Evolutionary conservation across 2,329 filamentous ascomycete genomes (phyloP).

Genomic region (Bertia moriformis): DNA sequence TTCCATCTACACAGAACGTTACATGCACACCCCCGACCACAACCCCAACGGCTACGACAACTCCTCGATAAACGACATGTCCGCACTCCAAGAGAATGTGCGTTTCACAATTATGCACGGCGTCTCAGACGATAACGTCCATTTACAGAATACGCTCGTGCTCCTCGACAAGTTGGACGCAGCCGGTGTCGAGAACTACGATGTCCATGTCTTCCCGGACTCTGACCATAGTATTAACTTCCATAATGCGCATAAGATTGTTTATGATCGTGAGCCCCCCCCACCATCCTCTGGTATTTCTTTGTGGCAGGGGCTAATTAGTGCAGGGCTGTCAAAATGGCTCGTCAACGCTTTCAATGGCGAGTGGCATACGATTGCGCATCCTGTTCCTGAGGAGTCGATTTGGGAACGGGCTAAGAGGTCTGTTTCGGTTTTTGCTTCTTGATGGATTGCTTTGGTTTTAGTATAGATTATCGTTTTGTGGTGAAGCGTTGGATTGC

Average conservation of each 20-base stretch:
- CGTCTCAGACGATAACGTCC: constrained; percentile 92
- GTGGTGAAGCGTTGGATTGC: too few species aligned
- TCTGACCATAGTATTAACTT: constrained; percentile 92
- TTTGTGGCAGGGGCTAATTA: background rate
- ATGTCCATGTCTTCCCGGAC: constrained; percentile 91
- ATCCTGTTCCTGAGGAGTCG: background rate
- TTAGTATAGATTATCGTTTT: too few species aligned
- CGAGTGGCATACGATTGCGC: constrained; percentile 46
- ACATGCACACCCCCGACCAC: constrained; percentile 86
- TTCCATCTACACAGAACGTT: constrained; percentile 79
- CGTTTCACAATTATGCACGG: constrained; percentile 94
- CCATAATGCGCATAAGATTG: constrained; percentile 78
- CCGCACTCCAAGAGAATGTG: constrained; percentile 55
- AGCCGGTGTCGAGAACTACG: constrained; percentile 67
- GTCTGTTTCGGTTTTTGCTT: background rate
- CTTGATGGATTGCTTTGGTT: too few species aligned
- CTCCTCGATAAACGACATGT: constrained; percentile 60
- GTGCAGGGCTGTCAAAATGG: constrained; percentile 67
- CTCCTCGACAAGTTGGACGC: constrained; percentile 78
- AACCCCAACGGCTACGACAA: constrained; percentile 67
- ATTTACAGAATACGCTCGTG: constrained; percentile 84
- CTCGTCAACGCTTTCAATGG: constrained; percentile 95
- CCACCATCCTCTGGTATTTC: too few species aligned
- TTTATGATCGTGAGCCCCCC: constrained; percentile 70
- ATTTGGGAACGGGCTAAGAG: background rate